Percentiles rank a stretch among this genome's conserved stretches.
Evolutionary conservation across 2,329 filamentous ascomycete genomes (phyloP).

Genomic region (Ceratocystis albifundus): DNA sequence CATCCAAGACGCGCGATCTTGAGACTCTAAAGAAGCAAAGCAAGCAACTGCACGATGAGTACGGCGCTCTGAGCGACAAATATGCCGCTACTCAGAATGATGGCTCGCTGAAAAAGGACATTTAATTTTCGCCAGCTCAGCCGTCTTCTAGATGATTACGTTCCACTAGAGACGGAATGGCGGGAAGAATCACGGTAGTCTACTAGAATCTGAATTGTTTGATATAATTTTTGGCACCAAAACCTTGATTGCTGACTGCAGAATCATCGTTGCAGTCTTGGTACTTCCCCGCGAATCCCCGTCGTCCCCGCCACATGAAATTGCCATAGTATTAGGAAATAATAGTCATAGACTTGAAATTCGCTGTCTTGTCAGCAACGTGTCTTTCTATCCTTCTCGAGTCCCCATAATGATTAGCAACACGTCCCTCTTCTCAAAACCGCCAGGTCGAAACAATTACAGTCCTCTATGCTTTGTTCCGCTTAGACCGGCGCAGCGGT

Average conservation of each 20-base stretch:
- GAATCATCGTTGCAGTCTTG: too few species aligned
- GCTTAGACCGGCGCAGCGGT: conserved; percentile 18
- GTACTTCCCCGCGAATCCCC: too few species aligned
- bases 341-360: neutral
- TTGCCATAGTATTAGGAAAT: neutral
- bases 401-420: neutral
- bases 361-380: too few species aligned
- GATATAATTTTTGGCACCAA: too few species aligned
- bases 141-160: too few species aligned
- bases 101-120: conserved; percentile 47
- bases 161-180: too few species aligned
- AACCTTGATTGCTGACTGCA: too few species aligned
- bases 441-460: neutral
- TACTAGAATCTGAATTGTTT: too few species aligned
- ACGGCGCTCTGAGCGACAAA: conserved; percentile 75
- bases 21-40: conserved; percentile 87
- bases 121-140: conserved; percentile 30
- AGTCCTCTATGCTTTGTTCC: conserved; percentile 5
- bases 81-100: conserved; percentile 48
- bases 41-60: conserved; percentile 70
- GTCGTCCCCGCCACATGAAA: neutral
- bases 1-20: conserved; percentile 71
- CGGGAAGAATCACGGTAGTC: too few species aligned
- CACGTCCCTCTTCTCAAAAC: neutral
- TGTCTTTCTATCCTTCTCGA: too few species aligned